A percentile compares a stretch with the other conserved stretches of the same genome.
Conservation (phyloP, 257 asterid species). For the Penstemon davidsonii region DNA sequence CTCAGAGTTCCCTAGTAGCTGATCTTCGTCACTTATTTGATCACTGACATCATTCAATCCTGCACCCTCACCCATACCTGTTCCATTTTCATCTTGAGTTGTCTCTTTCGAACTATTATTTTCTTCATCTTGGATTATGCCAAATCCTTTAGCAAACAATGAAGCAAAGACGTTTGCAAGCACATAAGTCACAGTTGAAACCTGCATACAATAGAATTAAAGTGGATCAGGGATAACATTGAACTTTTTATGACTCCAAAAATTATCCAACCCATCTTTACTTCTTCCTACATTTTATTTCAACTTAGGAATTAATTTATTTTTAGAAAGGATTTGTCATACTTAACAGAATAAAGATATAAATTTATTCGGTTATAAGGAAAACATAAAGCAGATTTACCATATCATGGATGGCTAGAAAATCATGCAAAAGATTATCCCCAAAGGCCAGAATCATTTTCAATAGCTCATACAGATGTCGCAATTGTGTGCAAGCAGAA, state of each 20-base stretch:
- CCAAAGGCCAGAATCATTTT: conserved; percentile 57
- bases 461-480: conserved; percentile 47
- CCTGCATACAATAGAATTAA: conserved; percentile 42
- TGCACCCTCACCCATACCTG: conserved; percentile 93
- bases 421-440: conserved; percentile 67
- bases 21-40: conserved; percentile 89
- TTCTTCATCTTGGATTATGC: conserved; percentile 58
- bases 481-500: conserved; percentile 45
- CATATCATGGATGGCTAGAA: conserved; percentile 62
- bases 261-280: neutral
- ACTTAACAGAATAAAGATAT: neutral
- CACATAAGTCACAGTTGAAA: conserved; percentile 59
- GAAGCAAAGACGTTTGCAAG: conserved; percentile 72
- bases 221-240: conserved; percentile 14
- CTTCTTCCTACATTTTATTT: too few relatives aligned
- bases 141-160: conserved; percentile 75
- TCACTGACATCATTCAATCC: conserved; percentile 87
- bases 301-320: neutral
- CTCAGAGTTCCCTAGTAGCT: conserved; percentile 71
- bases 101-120: conserved; percentile 42
- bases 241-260: neutral
- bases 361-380: neutral
- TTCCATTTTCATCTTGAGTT: conserved; percentile 75
- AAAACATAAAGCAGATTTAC: conserved; percentile 40
- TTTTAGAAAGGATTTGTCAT: neutral